Percentiles rank a stretch among this genome's conserved stretches.
Conservation (phyloP, 2,329 filamentous ascomycete genomes). For the Aphanoascus verrucosus region DNA sequence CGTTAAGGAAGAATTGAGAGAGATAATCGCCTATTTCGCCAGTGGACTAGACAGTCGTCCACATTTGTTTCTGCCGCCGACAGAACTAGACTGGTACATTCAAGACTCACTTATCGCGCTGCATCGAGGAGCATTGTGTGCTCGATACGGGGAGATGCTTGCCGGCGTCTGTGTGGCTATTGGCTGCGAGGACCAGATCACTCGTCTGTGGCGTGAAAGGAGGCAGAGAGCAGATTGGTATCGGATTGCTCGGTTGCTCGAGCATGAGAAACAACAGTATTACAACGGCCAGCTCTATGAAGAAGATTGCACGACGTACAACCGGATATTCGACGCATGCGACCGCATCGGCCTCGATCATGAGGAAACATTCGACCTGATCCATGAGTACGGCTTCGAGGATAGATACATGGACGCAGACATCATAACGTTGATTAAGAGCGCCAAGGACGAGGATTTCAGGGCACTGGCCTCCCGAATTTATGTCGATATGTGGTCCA, state of each 20-base stretch:
- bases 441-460: neutral
- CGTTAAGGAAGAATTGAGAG: neutral
- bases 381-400: neutral
- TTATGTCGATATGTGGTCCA: neutral
- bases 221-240: neutral
- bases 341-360: neutral
- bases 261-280: neutral
- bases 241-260: neutral
- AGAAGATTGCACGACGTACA: neutral
- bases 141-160: neutral
- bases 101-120: neutral
- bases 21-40: neutral
- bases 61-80: neutral
- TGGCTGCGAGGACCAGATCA: neutral
- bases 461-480: neutral
- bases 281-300: neutral
- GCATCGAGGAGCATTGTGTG: neutral
- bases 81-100: neutral
- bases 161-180: neutral
- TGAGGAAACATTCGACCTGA: neutral
- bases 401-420: neutral
- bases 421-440: neutral
- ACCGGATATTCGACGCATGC: neutral
- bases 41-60: neutral
- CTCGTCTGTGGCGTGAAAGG: neutral